Conservation (phyloP, 257 asterid genomes). For the Thymus quinquecostatus region DNA sequence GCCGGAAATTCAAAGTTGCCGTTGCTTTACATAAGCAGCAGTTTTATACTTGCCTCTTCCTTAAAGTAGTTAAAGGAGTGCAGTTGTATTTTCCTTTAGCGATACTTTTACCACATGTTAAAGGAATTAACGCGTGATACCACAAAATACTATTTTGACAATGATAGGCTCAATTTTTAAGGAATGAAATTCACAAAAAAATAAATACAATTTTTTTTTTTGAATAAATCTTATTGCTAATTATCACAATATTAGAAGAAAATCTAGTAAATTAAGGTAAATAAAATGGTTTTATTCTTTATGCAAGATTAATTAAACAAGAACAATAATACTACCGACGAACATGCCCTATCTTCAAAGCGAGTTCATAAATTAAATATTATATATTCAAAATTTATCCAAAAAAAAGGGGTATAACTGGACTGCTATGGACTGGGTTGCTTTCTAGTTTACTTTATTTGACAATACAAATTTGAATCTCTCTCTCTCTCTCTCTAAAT, state of each 20-base stretch:
- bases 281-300: too few relatives aligned
- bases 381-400: background rate
- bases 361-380: background rate
- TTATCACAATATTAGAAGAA: background rate
- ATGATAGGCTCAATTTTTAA: slow-evolving; percentile 4
- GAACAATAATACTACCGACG: too few relatives aligned
- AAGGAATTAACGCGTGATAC: slow-evolving; percentile 12
- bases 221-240: background rate
- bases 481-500: background rate
- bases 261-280: too few relatives aligned
- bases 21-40: background rate
- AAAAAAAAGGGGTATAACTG: background rate
- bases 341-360: too few relatives aligned
- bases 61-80: slow-evolving; percentile 21
- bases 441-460: slow-evolving; percentile 18
- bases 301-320: too few relatives aligned
- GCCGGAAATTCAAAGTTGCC: too few relatives aligned
- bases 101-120: background rate
- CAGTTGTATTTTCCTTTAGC: slow-evolving; percentile 23
- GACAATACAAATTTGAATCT: background rate
- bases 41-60: slow-evolving; percentile 21
- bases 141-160: background rate
- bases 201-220: background rate
- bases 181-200: background rate
- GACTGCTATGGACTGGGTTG: slow-evolving; percentile 4